Conservation (phyloP, 2,329 filamentous ascomycete genomes). For the Claviceps monticola region DNA sequence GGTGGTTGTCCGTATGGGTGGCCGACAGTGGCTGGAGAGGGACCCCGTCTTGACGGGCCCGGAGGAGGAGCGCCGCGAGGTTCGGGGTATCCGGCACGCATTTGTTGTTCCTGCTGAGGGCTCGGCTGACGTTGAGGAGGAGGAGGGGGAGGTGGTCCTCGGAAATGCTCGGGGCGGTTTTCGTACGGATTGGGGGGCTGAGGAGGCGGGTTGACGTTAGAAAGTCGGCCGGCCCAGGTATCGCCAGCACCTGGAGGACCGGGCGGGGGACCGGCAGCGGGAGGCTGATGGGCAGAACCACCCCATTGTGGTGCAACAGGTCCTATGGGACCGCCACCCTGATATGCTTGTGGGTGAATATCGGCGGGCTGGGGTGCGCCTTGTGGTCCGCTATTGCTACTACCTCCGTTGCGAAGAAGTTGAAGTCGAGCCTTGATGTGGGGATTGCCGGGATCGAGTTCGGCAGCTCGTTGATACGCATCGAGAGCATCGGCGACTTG, state of each 20-base stretch:
- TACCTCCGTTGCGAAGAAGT: constrained; percentile 69
- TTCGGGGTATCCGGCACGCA: constrained; percentile 47
- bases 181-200: constrained; percentile 75
- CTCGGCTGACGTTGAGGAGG: constrained; percentile 60
- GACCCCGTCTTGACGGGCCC: constrained; percentile 31
- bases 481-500: constrained; percentile 93
- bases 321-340: constrained; percentile 64
- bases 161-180: constrained; percentile 48
- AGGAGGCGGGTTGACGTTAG: constrained; percentile 63
- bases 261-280: constrained; percentile 42
- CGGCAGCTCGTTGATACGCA: constrained; percentile 85
- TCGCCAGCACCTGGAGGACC: constrained; percentile 44
- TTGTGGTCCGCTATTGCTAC: constrained; percentile 56
- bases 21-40: constrained; percentile 23
- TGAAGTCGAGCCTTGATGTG: constrained; percentile 94
- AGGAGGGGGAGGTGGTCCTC: constrained; percentile 52
- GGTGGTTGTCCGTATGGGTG: constrained; percentile 33
- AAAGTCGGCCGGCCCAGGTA: constrained; percentile 51
- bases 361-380: constrained; percentile 85
- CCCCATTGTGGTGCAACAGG: constrained; percentile 86
- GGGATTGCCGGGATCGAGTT: constrained; percentile 82
- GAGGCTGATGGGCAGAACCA: constrained; percentile 49
- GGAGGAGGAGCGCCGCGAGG: constrained; percentile 23
- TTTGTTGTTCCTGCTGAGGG: constrained; percentile 52
- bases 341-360: constrained; percentile 89